Evolutionary conservation across 805 yeast species (phyloP), one percentile per base, ranked within the genome.

Genomic region (Priceomyces haplophilus): DNA sequence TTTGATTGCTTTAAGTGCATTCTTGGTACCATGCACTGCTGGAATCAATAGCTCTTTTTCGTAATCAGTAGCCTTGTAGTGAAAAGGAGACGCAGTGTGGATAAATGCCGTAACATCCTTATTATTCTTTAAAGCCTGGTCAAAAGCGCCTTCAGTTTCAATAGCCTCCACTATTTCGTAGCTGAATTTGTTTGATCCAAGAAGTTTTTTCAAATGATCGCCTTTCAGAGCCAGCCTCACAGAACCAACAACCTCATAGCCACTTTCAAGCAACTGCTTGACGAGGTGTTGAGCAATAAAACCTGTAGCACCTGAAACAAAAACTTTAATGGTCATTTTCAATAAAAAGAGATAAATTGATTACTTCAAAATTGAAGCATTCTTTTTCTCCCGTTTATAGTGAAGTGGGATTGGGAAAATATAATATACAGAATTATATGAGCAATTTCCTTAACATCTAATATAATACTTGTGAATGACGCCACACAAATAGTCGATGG

Each of bases 1-100:
- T 48, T 65, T 57, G 16, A 78, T 73, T 0, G 86, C 78, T 32
- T 61, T 54, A 40, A 82, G 58, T n/a, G 79, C 72, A 50, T 76
- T 69, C 45, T 62, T 63, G 19, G 83, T 79, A 25, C 84, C 85
- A 15, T 68, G 56, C 3, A 78, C 61, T 1, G 85, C 84, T 3
- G 87, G 86, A 18, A 57, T 65, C 44, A 80, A 60, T 41, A 80
- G 62, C 16, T 76, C 82, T 38, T 72, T 71, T 44, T 73, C 82
- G 27, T 73, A 63, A 46, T 72, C 66, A 11, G 65, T 58, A 16
- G 67, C 59, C 8, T 71, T 66, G 54, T 70, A 74, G 20, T 69
- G 63, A 54, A 75, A 75, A 11, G 86, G 85, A 11, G 83, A 74
- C 2, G 87, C 86, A 7, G 82, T 72, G 58, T 81, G 87, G 33